Evolutionary conservation across 805 yeast genomes (phyloP).

Genomic region (Zygosaccharomyces rouxii): DNA sequence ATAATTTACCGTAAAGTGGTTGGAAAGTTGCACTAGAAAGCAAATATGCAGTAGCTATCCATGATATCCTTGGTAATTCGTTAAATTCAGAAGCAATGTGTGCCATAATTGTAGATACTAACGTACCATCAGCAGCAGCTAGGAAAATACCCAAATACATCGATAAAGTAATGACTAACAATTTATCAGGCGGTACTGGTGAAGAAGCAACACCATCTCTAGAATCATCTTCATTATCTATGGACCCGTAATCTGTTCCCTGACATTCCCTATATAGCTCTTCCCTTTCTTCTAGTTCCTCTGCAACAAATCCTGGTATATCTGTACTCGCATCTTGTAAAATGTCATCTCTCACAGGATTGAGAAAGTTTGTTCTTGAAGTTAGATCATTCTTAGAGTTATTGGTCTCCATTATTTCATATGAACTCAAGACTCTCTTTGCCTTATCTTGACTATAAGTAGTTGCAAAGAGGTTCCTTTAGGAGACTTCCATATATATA

Average conservation of each 20-base stretch:
- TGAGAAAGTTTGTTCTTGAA: background rate
- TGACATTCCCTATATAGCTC: constrained; percentile 10
- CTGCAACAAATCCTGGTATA: constrained; percentile 35
- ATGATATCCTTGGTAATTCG: constrained; percentile 57
- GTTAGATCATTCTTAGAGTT: background rate
- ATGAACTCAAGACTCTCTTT: background rate
- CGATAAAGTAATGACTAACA: constrained; percentile 38
- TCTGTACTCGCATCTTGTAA: constrained; percentile 33
- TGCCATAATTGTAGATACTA: constrained; percentile 60
- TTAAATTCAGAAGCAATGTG: constrained; percentile 66
- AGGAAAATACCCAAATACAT: constrained; percentile 49
- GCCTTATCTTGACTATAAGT: background rate
- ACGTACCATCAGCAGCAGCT: constrained; percentile 64
- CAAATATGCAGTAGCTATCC: constrained; percentile 71
- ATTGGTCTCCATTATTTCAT: background rate
- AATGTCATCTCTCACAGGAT: constrained; percentile 13
- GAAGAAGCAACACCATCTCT: constrained; percentile 6
- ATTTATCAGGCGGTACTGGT: constrained; percentile 16
- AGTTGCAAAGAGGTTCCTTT: background rate
- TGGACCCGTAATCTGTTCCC: constrained; percentile 12
- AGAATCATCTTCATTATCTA: constrained; percentile 8
- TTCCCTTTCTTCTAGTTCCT: constrained; percentile 33
- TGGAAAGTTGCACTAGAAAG: constrained; percentile 69
- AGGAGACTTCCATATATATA: background rate
- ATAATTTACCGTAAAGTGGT: constrained; percentile 65